Evolutionary conservation across 495 filamentous ascomycete species (phyloP), one percentile per base, ranked within the genome.

Genomic region (Xylaria sp.): DNA sequence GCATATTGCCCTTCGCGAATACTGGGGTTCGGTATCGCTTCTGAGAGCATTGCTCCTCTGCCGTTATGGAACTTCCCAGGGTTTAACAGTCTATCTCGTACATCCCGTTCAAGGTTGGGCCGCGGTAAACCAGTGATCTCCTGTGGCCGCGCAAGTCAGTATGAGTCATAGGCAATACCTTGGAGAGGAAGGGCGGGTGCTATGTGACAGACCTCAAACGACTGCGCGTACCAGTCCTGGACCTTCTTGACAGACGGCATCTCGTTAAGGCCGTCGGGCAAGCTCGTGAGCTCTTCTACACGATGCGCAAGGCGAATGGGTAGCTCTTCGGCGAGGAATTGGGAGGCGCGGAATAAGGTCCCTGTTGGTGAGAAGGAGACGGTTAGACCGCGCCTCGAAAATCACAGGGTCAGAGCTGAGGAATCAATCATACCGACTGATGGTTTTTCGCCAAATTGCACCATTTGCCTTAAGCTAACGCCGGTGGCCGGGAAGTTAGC

Each of bases 161-260:
- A 70, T 61, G 53, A 43, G 61, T 41, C 61, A 70, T 61, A 17
- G 68, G 35, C 50, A 24, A 14, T 40, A 8, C 11, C 57, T 71
- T 17, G 71, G 33, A n/a, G 55, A 24, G 37, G 15, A 61, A n/a
- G n/a, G n/a, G n/a, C n/a, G n/a, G n/a, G n/a, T n/a, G 66, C 31
- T 67, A 72, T 57, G 64, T 43, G 61, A 76, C 84, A 73, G 88
- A 98, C 95, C 90, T 99, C 95, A 79, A 99, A 98, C 64, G 97
- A 98, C 83, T 99, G 97, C 71, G 96, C 97, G 82, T 99, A 99
- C 96, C 96, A 99, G 73, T 98, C 94, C 81, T 93, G 89, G 64
- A 99, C 96, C 79, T 90, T 94, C 80, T 92, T 91, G 67, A 99
- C 98, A 19, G 95, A 98, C 41, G 95, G 93, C 96, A 98, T 99